A percentile compares a stretch with the other conserved stretches of the same genome.
Evolutionary conservation across 208 protist genomes (phyloP).

Genomic region (Giardia muris): DNA sequence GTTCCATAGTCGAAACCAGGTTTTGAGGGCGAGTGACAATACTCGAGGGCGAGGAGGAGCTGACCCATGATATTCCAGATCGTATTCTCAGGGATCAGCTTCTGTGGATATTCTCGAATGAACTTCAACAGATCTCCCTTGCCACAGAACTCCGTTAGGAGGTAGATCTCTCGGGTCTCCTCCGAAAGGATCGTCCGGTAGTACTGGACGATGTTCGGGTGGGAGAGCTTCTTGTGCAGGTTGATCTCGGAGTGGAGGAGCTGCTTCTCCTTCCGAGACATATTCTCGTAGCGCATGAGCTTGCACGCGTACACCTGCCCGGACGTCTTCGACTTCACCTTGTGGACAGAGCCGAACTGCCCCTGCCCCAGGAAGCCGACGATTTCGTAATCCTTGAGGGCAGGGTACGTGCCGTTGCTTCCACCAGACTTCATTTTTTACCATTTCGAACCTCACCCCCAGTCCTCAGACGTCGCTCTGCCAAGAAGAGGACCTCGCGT

Average conservation of each 20-base stretch:
- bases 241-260: slow-evolving; percentile 60
- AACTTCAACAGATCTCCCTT: slow-evolving; percentile 16
- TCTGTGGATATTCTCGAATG: neutral
- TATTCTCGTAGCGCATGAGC: slow-evolving; percentile 52
- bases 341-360: slow-evolving; percentile 6
- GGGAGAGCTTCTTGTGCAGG: neutral
- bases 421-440: no score
- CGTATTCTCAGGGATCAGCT: neutral
- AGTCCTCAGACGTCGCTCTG: neutral
- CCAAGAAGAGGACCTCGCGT: slow-evolving; percentile 5
- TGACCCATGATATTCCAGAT: slow-evolving; percentile 4
- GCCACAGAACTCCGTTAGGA: slow-evolving; percentile 4
- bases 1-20: neutral
- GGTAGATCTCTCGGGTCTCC: neutral
- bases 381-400: neutral
- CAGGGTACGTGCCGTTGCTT: no score
- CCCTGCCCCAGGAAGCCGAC: slow-evolving; percentile 12
- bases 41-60: neutral
- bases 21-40: slow-evolving; percentile 13
- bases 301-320: slow-evolving; percentile 39
- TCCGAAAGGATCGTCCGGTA: neutral
- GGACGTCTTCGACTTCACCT: neutral
- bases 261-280: slow-evolving; percentile 64
- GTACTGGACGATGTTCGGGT: slow-evolving; percentile 26
- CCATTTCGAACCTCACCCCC: no score